These are phyloP conservation scores for Russula virescens DNA, from an alignment of 768 basidiomycete genomes.

Conservation along the genomic window DNA sequence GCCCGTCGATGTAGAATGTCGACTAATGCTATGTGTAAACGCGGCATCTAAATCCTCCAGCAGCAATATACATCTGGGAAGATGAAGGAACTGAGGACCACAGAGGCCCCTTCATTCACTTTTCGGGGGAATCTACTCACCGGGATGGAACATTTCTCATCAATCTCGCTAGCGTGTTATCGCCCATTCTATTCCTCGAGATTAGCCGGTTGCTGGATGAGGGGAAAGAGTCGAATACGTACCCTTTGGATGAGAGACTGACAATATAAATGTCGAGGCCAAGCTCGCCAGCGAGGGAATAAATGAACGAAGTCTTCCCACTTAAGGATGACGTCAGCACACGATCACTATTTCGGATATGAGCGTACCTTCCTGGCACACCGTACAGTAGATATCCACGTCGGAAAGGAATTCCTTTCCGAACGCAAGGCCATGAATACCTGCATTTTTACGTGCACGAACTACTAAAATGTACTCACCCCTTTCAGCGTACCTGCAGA, in stretches of 20 bases:
- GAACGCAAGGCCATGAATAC: constrained; percentile 7
- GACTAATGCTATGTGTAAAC: constrained; percentile 81
- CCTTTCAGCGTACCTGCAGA: constrained; percentile 79
- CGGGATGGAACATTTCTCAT: constrained; percentile 86
- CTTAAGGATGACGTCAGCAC: constrained; percentile 35
- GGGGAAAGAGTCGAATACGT: constrained; percentile 27
- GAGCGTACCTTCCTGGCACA: constrained; percentile 70
- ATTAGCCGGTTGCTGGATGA: constrained; percentile 16
- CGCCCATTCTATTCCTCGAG: constrained; percentile 63
- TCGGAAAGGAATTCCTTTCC: constrained; percentile 77
- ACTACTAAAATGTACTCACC: constrained; percentile 41
- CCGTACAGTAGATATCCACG: constrained; percentile 81
- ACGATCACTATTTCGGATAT: constrained; percentile 1
- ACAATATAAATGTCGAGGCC: constrained; percentile 90
- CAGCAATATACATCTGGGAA: constrained; percentile 76
- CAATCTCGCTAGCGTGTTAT: constrained; percentile 78
- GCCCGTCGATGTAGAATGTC: constrained; percentile 75
- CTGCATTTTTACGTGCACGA: constrained; percentile 4
- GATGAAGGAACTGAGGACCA: constrained; percentile 22
- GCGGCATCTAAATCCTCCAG: constrained; percentile 92
- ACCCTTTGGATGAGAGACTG: constrained; percentile 84
- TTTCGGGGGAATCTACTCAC: constrained; percentile 34
- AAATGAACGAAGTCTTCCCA: constrained; percentile 82
- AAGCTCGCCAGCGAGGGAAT: constrained; percentile 79
- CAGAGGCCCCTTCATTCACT: constrained; percentile 8